A percentile compares a stretch with the other conserved stretches of the same genome.
Evolutionary conservation across 1,284 basidiomycete genomes (phyloP).

Genomic region (Malassezia furfur): DNA sequence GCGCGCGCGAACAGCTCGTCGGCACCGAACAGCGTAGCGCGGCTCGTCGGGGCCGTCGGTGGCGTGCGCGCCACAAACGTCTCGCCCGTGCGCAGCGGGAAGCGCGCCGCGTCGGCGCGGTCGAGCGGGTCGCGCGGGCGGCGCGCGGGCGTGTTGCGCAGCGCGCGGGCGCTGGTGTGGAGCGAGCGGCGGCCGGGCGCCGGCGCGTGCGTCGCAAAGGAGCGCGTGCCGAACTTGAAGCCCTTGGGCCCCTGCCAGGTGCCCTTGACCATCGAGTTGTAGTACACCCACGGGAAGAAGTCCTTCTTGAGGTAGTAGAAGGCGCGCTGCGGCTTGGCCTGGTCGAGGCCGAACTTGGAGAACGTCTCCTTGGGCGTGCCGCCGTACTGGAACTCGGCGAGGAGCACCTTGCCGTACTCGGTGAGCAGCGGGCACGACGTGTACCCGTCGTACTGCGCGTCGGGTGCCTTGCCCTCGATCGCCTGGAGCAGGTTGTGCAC

Average conservation of each 20-base stretch:
- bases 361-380: conserved; percentile 69
- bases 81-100: conserved; percentile 30
- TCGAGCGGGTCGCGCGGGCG: conserved; percentile 41
- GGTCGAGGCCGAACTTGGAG: conserved; percentile 32
- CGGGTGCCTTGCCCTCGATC: conserved; percentile 23
- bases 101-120: conserved; percentile 24
- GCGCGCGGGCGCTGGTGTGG: conserved; percentile 19
- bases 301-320: conserved; percentile 92
- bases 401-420: conserved; percentile 73
- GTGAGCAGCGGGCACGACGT: conserved; percentile 53
- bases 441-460: conserved; percentile 45
- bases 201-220: conserved; percentile 8
- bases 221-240: conserved; percentile 18
- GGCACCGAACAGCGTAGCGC: conserved; percentile 20
- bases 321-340: conserved; percentile 51
- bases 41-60: conserved; percentile 21
- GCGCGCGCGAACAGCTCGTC: conserved; percentile 24
- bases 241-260: conserved; percentile 48
- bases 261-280: conserved; percentile 66
- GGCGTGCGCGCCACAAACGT: conserved; percentile 42
- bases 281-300: conserved; percentile 81
- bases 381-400: conserved; percentile 78
- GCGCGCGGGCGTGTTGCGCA: conserved; percentile 36
- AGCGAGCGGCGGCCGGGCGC: conserved; percentile 19
- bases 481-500: conserved; percentile 63